A percentile compares a stretch with the other conserved stretches of the same genome.
Conservation (phyloP, 192 early-diverging fungal genomes). For the Umbelopsis vinacea region DNA sequence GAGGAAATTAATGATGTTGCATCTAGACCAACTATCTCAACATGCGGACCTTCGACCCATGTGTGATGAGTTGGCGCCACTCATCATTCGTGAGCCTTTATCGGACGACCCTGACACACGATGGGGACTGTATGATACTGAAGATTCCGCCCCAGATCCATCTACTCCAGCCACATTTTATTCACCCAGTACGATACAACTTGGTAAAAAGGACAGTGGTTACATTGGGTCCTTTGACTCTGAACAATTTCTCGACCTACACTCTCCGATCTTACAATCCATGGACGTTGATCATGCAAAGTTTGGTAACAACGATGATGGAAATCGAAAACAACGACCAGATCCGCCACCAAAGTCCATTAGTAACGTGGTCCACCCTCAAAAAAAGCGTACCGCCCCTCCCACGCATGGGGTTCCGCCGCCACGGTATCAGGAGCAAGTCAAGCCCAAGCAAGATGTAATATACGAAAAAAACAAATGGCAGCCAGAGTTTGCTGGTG, state of each 20-base stretch:
- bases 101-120: conserved; percentile 25
- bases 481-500: conserved; percentile 15
- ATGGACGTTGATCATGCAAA: background rate
- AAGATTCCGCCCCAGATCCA: conserved; percentile 15
- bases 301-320: background rate
- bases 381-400: background rate
- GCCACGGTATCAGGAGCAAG: background rate
- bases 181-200: background rate
- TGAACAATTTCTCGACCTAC: conserved; percentile 7
- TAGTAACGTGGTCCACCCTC: background rate
- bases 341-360: background rate
- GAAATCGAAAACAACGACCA: background rate
- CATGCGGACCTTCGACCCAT: conserved; percentile 26
- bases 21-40: conserved; percentile 26
- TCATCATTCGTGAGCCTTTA: conserved; percentile 30
- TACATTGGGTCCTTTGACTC: conserved; percentile 26
- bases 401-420: background rate
- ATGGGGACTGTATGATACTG: conserved; percentile 29
- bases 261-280: background rate
- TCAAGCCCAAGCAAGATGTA: background rate
- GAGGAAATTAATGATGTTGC: conserved; percentile 22
- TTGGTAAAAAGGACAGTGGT: conserved; percentile 34
- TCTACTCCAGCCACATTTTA: conserved; percentile 7
- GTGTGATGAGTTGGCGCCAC: conserved; percentile 30
- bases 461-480: conserved; percentile 13